phyloP scores from a whole-genome alignment of 305 asterid genomes.

The Plantago coronopus region DNA sequence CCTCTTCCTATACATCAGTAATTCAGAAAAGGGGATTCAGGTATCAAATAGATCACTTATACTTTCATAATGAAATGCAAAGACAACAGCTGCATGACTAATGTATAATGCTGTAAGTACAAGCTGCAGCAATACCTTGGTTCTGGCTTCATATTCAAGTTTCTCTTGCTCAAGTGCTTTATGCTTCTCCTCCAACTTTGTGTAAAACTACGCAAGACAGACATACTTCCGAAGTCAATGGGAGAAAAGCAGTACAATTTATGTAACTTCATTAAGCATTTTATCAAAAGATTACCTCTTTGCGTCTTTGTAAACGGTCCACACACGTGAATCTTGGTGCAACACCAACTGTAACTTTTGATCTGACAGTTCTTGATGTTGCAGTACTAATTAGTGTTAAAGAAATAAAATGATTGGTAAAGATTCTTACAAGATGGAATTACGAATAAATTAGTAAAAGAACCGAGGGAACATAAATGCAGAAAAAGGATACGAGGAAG shows the following conservation, averaged over 20 bases:
- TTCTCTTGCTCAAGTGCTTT: constrained; percentile 84
- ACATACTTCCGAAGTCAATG: neutral
- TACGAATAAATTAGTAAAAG: too few species aligned
- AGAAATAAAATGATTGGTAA: constrained; percentile 25
- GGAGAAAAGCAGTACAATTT: constrained; percentile 2
- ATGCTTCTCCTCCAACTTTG: constrained; percentile 82
- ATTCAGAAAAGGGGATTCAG: neutral
- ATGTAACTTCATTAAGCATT: constrained; percentile 11
- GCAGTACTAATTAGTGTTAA: constrained; percentile 51
- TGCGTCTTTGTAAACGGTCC: constrained; percentile 70
- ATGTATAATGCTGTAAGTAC: neutral
- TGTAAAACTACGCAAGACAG: constrained; percentile 47
- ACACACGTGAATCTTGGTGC: constrained; percentile 59
- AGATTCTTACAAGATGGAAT: constrained; percentile 1
- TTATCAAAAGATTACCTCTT: constrained; percentile 50
- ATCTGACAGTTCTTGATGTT: constrained; percentile 55
- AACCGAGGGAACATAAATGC: constrained; percentile 4
- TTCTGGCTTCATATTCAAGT: constrained; percentile 64
- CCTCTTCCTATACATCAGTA: constrained; percentile 66
- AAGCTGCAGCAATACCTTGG: constrained; percentile 53
- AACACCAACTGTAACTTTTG: constrained; percentile 67
- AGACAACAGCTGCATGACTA: neutral
- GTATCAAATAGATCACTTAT: neutral
- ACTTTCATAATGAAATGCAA: neutral
- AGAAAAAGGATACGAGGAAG: constrained; percentile 68